These are phyloP conservation scores for Onygenales sp. DNA, from an alignment of 2,329 filamentous ascomycete genomes.

Conservation along the genomic window DNA sequence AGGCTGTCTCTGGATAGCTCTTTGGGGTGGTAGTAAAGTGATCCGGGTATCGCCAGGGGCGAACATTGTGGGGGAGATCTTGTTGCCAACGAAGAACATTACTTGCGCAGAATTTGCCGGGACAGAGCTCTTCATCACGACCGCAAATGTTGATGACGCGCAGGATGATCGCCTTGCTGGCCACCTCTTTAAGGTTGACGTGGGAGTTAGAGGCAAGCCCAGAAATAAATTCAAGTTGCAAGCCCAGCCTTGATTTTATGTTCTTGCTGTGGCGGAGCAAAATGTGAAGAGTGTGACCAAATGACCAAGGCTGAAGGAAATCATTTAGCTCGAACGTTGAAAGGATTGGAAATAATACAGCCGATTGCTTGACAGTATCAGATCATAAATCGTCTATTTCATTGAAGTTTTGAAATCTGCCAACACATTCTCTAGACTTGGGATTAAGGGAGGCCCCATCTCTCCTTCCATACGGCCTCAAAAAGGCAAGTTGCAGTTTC, in stretches of 20 bases:
- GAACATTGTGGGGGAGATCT: slow-evolving; percentile 62
- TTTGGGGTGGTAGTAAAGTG: slow-evolving; percentile 71
- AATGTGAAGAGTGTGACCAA: too few species aligned
- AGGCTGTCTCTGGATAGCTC: slow-evolving; percentile 79
- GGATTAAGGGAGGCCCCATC: too few species aligned
- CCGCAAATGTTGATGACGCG: slow-evolving; percentile 59
- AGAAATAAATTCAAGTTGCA: slow-evolving; percentile 55
- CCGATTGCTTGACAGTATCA: background rate
- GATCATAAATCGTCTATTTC: too few species aligned
- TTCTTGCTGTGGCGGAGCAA: too few species aligned
- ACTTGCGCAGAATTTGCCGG: slow-evolving; percentile 77
- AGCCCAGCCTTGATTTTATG: slow-evolving; percentile 4
- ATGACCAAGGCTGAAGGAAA: too few species aligned
- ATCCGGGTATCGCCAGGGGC: slow-evolving; percentile 63
- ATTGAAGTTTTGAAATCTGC: too few species aligned
- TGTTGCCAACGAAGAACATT: slow-evolving; percentile 65
- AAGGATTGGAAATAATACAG: background rate
- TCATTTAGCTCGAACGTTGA: background rate
- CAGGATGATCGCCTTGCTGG: slow-evolving; percentile 54
- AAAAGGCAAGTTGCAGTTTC: too few species aligned
- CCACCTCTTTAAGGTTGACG: slow-evolving; percentile 65
- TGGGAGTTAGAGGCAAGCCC: slow-evolving; percentile 58
- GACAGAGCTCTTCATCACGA: slow-evolving; percentile 67
- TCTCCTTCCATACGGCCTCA: too few species aligned
- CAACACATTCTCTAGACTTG: too few species aligned